Evolutionary conservation across 164 flowering plant species (phyloP), one percentile per base, ranked within the genome.

Genomic region (Cinnamomum chago): DNA sequence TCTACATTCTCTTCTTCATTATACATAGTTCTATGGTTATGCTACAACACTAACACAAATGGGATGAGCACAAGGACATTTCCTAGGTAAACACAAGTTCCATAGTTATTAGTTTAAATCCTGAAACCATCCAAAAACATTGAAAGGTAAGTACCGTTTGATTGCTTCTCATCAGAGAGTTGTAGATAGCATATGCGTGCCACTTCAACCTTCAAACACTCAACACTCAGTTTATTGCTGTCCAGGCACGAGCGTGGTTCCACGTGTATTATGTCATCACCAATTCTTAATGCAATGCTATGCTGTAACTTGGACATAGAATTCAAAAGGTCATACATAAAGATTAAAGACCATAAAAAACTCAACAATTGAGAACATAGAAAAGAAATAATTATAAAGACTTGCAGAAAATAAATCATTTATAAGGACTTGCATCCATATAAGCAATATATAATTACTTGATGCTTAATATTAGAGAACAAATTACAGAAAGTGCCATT

Each of bases 171-270:
- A 22, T 69, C 65, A 67, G 90, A 84, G 73, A 92, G 94, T 69
- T 82, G 88, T 67, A 96, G 73, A 80, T 84, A 96, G 79, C 90
- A 92, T 22, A 84, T 77, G 81, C 99, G 92, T 55, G 99, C 93
- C 50, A 88, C 79, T 75, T 90, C 90, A 74, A 82, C 92, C 83
- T 88, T 91, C 82, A 92, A 18, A 74, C 79, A 77, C 70, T 88
- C 92, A 25, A 84, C 82, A 79, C 76, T 75, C 33, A 83, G 78
- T 75, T 75, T 78, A 80, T 81, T 85, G 77, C 77, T 82, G 77
- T 55, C 75, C 70, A 75, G 58, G 67, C 73, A 84, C 14, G 85
- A 79, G 76, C 65, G 73, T 71, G 74, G 78, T 58, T 86, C 86
- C 35, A 89, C 66, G 30, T 71, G 78, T 76, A 94, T 79, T 71